Conservation (phyloP, 2,329 filamentous ascomycete species). For the Calcarisporium arbuscula region DNA sequence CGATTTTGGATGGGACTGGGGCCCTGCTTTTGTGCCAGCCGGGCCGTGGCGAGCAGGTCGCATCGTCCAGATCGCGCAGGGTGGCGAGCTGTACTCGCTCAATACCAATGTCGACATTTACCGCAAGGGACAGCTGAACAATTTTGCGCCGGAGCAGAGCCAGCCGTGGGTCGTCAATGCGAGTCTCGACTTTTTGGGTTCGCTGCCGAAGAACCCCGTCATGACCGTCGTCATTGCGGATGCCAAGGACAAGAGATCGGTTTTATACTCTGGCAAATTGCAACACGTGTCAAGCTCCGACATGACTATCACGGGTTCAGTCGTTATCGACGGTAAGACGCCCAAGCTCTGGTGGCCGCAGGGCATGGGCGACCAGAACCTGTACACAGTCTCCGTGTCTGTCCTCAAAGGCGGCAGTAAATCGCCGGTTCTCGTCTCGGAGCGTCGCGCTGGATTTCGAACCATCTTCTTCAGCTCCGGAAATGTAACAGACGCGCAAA, state of each 20-base stretch:
- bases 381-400: conserved; percentile 48
- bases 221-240: conserved; percentile 43
- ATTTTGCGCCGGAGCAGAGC: conserved; percentile 49
- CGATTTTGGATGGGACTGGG: conserved; percentile 62
- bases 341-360: conserved; percentile 57
- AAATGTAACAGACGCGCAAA: conserved; percentile 46
- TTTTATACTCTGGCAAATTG: conserved; percentile 21
- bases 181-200: conserved; percentile 51
- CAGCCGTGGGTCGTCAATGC: conserved; percentile 56
- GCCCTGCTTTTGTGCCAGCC: conserved; percentile 54
- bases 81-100: conserved; percentile 25
- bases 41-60: conserved; percentile 57
- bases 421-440: conserved; percentile 3
- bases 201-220: conserved; percentile 31
- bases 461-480: conserved; percentile 55
- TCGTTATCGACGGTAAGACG: conserved; percentile 31
- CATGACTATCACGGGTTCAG: conserved; percentile 38
- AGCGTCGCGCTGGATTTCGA: conserved; percentile 42
- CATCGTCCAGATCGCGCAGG: conserved; percentile 40
- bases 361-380: conserved; percentile 48
- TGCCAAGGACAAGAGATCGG: conserved; percentile 29
- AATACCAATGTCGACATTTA: conserved; percentile 49
- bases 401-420: conserved; percentile 39
- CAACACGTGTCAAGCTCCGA: conserved; percentile 23
- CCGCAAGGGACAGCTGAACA: conserved; percentile 50